Base-by-base conservation (phyloP, 2,329 filamentous ascomycete species). In the Neocucurbitaria cava region DNA sequence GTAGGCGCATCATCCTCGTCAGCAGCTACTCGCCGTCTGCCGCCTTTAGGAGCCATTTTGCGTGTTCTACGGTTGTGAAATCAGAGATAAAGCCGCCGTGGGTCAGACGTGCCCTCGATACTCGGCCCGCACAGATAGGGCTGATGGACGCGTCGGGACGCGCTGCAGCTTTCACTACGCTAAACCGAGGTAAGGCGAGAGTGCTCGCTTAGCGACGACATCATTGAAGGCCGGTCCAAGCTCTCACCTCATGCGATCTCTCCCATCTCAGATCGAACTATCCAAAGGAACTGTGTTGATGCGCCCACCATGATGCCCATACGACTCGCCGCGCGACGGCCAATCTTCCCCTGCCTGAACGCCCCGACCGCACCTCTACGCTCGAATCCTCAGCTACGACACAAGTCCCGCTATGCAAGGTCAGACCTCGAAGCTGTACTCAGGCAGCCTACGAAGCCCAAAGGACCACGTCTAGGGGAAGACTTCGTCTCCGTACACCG, bases 401-500 rank as follows among this genome's bases (percentile, higher is more conserved):
- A 66, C 23, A 44, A 52, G 56, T 59, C 66, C 17, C 58, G 54
- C 54, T 52, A 59, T 35, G 54, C 56, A 26, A 52, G 55, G 43
- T 46, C 50, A 44, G 53, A 65, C 23, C 41, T 65, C 40, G 60
- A 60, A 26, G 49, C 61, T 44, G 46, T 62, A 20, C 52, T 61
- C 44, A 52, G 48, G 23, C 49, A 50, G 31, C 39, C 43, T 42
- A 55, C 49, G 36, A 52, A 45, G 41, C 53, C 48, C 42, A 57
- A 43, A 45, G 52, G 23, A 48, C 56, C 45, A 40, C 63, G 43
- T 21, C 48, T 56, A 23, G 64, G 68, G 42, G 59, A 66, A 45
- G 69, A 77, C 48, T 53, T 65, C 18, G 62, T 76, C 43, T 73
- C 72, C 0, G 44, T 74, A 5, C 73, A 76, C 54, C 73, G 74